Percentiles rank a stretch among this genome's conserved stretches.
These are phyloP conservation scores for Zopfochytrium polystomum DNA, from an alignment of 371 early-diverging fungal genomes.

Conservation along the genomic window DNA sequence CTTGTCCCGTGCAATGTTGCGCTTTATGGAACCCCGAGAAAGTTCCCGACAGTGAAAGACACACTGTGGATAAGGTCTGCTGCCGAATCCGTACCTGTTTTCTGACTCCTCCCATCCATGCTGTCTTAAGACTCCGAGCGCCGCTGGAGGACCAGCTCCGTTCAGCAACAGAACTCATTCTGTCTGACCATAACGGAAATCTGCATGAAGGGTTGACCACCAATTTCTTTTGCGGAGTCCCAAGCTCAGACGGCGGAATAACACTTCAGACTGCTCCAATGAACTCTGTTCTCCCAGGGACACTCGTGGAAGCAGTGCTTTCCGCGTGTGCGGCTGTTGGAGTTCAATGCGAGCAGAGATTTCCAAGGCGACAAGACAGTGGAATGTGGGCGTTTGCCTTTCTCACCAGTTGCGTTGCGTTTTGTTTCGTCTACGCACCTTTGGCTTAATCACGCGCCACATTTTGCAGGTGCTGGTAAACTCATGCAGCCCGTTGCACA, in stretches of 20 bases:
- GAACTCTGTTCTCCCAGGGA: constrained; percentile 20
- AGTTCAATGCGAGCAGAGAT: constrained; percentile 18
- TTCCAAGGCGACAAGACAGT: constrained; percentile 13
- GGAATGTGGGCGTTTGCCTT: constrained; percentile 24
- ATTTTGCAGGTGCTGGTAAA: no score
- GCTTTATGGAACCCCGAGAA: no score
- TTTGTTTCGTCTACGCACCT: no score
- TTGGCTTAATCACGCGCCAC: no score
- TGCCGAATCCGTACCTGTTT: no score
- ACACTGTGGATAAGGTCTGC: no score
- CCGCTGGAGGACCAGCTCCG: no score
- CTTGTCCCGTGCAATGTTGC: no score
- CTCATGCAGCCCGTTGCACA: no score
- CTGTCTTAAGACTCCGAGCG: no score
- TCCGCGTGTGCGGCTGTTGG: constrained; percentile 15
- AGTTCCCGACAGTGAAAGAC: no score
- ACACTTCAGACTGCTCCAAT: constrained; percentile 17
- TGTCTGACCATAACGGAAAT: constrained; percentile 22
- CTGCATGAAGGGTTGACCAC: constrained; percentile 33
- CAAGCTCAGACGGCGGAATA: background rate
- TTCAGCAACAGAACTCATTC: constrained; percentile 35
- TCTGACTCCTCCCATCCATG: no score
- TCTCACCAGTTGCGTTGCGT: constrained; percentile 19
- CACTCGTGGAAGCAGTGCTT: constrained; percentile 19
- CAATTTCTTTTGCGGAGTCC: constrained; percentile 23